Percentiles rank a stretch among this genome's conserved stretches.
Conservation (phyloP, 2,329 filamentous ascomycete species). For the Fulvia fulva region DNA sequence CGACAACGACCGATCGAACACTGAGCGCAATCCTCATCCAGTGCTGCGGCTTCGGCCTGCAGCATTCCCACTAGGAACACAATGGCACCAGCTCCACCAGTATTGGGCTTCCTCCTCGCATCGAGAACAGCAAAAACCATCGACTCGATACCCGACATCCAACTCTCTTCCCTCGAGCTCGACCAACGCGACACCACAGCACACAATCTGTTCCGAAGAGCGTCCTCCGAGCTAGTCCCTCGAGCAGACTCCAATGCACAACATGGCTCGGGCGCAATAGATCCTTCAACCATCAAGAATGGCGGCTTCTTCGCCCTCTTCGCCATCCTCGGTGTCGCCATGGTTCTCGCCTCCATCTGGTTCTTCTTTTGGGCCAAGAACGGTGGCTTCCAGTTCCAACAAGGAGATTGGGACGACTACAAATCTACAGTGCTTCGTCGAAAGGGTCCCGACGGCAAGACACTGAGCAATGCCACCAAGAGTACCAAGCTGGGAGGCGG, state of each 20-base stretch:
- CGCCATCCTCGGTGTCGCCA: conserved; percentile 71
- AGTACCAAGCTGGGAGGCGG: conserved; percentile 83
- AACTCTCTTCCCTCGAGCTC: conserved; percentile 27
- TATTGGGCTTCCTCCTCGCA: conserved; percentile 22
- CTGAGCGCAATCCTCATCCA: not conserved
- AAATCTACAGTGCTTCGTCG: conserved; percentile 88
- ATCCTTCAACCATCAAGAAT: conserved; percentile 43
- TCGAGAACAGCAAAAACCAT: conserved; percentile 14
- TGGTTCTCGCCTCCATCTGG: conserved; percentile 78
- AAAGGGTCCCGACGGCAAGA: conserved; percentile 82
- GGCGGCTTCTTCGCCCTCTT: conserved; percentile 77
- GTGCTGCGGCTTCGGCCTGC: conserved; percentile 31
- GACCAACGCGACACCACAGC: conserved; percentile 22
- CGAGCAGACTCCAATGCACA: conserved; percentile 23
- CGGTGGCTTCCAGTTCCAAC: conserved; percentile 81
- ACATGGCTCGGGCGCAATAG: conserved; percentile 33
- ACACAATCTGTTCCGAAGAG: conserved; percentile 12
- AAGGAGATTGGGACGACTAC: conserved; percentile 96
- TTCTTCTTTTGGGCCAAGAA: conserved; percentile 99
- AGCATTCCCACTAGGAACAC: conserved; percentile 9
- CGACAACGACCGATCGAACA: not conserved
- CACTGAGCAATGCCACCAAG: conserved; percentile 75
- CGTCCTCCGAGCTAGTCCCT: conserved; percentile 6
- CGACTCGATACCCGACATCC: conserved; percentile 26
- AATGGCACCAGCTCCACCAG: conserved; percentile 29